Base-by-base conservation (phyloP, 2,329 filamentous ascomycete species). In the Capronia epimyces region DNA sequence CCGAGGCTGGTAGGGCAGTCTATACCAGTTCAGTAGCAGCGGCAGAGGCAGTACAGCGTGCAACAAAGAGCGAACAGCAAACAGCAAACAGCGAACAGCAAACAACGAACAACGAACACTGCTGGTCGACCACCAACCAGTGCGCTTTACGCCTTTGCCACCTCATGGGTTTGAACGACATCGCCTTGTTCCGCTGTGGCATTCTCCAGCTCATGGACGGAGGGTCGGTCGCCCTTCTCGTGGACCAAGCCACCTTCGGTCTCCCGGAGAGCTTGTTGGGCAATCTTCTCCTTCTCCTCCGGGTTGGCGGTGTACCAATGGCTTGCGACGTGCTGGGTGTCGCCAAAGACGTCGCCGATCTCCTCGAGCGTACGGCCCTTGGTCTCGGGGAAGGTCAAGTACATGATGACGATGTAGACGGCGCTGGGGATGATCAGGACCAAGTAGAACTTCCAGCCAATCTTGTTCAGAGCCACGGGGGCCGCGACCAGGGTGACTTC, bases 391-490 rank as follows among this genome's bases (percentile, higher is more conserved):
- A 65, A 56, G 9, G 59, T 22, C 25, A 67, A 64, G 44, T 61
- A 69, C 12, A 69, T 62, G 16, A 58, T 57, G 3, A 59, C 46
- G 10, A 62, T 60, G 51, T 66, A 65, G 18, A 63, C 50, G 4
- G 62, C 55, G 2, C 42, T 51, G n/a, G 51, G 52, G 25, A 57
- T 46, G 29, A 50, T 53, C 57, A 53, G 60, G 3, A 65, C 60
- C 15, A 68, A 49, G 44, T 65, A 67, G 50, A 65, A 68, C 12
- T 58, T 63, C 64, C 64, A 66, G 9, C 63, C 63, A 32, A 67
- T 66, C 22, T 64, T 65, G 12, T 61, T 61, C 50, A 67, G 63
- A 1, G 65, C 66, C 2, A 62, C 64, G 1, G 63, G 59, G 1
- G 64, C 63, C 1, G 58, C 61, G 13, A 57, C 53, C 2, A 57